These are phyloP conservation scores for Sugiyamaella pinicola DNA, from an alignment of 1,139 yeast genomes.

Conservation along the genomic window DNA sequence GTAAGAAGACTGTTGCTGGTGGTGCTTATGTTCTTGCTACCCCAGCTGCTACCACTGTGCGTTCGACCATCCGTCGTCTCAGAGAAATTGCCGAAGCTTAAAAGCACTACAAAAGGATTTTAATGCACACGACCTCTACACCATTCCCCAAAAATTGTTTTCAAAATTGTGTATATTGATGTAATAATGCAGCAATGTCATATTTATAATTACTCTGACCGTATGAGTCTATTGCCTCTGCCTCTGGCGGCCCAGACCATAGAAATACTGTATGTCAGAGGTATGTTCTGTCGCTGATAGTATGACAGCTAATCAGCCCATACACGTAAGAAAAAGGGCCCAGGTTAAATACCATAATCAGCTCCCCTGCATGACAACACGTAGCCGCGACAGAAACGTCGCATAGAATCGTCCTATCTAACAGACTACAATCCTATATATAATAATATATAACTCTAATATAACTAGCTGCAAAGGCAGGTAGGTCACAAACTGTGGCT, in stretches of 20 bases:
- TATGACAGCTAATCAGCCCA: too few relatives aligned
- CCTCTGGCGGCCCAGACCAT: background rate
- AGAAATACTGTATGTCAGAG: too few relatives aligned
- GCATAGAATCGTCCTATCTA: too few relatives aligned
- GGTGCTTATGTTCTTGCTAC: slow-evolving; percentile 99
- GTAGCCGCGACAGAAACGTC: too few relatives aligned
- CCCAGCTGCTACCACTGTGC: slow-evolving; percentile 99
- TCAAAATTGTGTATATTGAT: slow-evolving; percentile 14
- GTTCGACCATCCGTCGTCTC: slow-evolving; percentile 99
- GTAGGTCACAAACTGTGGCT: too few relatives aligned
- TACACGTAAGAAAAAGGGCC: too few relatives aligned
- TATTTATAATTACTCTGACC: background rate
- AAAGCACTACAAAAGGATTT: slow-evolving; percentile 32
- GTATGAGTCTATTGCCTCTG: background rate
- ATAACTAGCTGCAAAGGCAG: too few relatives aligned
- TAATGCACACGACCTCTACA: slow-evolving; percentile 17
- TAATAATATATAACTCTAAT: too few relatives aligned
- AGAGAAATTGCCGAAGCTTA: slow-evolving; percentile 99
- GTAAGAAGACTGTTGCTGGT: slow-evolving; percentile 98
- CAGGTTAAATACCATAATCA: too few relatives aligned
- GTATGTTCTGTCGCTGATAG: too few relatives aligned
- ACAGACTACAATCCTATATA: too few relatives aligned
- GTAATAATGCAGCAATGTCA: slow-evolving; percentile 18
- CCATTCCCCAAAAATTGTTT: background rate
- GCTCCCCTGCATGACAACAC: too few relatives aligned